Evolutionary conservation across 345 rosid species (phyloP).

Genomic region (Physaria fendleri): DNA sequence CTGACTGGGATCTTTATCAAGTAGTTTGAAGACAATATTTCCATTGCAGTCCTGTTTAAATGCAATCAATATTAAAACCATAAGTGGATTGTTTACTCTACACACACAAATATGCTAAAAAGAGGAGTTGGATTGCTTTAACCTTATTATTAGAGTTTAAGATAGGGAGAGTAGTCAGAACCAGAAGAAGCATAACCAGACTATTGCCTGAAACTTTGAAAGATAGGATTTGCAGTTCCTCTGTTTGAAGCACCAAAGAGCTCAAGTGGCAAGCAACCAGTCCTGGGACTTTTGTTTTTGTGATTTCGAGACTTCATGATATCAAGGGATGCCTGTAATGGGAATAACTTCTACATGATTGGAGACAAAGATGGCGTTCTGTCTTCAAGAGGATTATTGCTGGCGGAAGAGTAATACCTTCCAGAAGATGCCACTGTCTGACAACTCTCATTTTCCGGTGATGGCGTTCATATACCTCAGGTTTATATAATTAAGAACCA

Average conservation of each 20-base stretch:
- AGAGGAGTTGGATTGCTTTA: neutral
- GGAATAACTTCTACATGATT: constrained; percentile 61
- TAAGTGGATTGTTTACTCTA: neutral
- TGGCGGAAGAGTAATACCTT: constrained; percentile 85
- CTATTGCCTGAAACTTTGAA: constrained; percentile 50
- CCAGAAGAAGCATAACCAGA: constrained; percentile 85
- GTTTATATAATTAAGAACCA: no score
- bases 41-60: constrained; percentile 57
- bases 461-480: no score
- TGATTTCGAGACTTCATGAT: constrained; percentile 45
- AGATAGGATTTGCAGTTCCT: constrained; percentile 38
- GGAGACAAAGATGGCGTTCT: constrained; percentile 79
- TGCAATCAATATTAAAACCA: neutral
- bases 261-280: constrained; percentile 51
- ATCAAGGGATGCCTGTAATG: constrained; percentile 56
- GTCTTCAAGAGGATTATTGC: constrained; percentile 78
- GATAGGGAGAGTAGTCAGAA: constrained; percentile 78
- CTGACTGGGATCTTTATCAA: constrained; percentile 79
- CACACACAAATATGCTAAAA: neutral
- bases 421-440: constrained; percentile 59
- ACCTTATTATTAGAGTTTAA: constrained; percentile 80
- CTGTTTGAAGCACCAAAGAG: constrained; percentile 55
- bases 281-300: constrained; percentile 37
- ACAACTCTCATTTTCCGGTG: constrained; percentile 61
- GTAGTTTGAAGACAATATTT: constrained; percentile 59